These are phyloP conservation scores for Diplodia seriata DNA, from an alignment of 2,329 filamentous ascomycete species.

Conservation along the genomic window DNA sequence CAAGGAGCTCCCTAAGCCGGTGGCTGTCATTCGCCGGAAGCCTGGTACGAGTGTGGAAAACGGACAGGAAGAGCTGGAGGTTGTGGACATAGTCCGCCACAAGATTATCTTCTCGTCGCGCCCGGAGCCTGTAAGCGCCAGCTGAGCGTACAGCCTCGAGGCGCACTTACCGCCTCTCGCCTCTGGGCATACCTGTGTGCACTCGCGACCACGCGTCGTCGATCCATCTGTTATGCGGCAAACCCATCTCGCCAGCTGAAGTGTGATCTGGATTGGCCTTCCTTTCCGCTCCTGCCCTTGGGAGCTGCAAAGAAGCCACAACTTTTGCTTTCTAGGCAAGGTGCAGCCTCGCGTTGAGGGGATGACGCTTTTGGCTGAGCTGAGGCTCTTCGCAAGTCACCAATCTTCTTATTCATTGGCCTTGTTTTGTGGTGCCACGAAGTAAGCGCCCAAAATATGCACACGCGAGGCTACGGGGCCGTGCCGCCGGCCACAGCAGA, in stretches of 20 bases:
- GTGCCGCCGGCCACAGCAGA: background rate
- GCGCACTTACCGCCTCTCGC: too few relatives aligned
- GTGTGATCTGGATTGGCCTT: background rate
- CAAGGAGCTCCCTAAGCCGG: slow-evolving; percentile 79
- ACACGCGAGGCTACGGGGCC: background rate
- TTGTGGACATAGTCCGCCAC: slow-evolving; percentile 85
- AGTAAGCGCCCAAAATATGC: slow-evolving; percentile 1
- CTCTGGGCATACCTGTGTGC: background rate
- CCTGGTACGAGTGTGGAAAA: slow-evolving; percentile 36
- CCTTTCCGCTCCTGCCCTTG: too few relatives aligned
- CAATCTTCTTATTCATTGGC: background rate
- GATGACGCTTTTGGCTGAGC: background rate
- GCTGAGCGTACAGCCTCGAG: background rate
- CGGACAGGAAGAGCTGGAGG: slow-evolving; percentile 68
- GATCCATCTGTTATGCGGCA: background rate
- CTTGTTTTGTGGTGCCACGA: background rate
- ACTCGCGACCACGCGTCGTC: background rate
- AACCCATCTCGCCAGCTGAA: background rate
- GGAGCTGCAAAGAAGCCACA: too few relatives aligned
- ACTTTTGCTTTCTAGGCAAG: background rate
- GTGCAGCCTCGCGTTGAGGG: background rate
- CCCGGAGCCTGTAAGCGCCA: slow-evolving; percentile 75
- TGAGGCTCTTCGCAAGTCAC: background rate
- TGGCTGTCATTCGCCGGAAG: slow-evolving; percentile 75
- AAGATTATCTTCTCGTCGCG: slow-evolving; percentile 85